These are phyloP conservation scores for Leccinum uliginosum DNA, from an alignment of 768 basidiomycete genomes.

Conservation along the genomic window DNA sequence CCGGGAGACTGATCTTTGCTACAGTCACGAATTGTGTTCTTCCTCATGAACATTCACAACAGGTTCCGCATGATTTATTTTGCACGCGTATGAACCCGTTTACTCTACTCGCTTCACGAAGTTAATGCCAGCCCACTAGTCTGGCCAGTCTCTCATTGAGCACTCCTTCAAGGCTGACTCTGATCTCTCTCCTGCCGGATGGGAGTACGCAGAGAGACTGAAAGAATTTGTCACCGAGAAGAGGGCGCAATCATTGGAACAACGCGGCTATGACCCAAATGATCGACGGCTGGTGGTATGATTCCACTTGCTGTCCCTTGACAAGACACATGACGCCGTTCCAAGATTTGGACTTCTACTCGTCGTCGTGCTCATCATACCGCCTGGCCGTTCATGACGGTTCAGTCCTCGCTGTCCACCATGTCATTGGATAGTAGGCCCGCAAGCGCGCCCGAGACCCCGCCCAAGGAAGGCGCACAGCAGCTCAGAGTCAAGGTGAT, in stretches of 20 bases:
- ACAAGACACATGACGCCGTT: background rate
- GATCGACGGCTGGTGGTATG: slow-evolving; percentile 66
- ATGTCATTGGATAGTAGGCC: background rate
- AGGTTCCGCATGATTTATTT: slow-evolving; percentile 92
- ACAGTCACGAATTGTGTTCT: slow-evolving; percentile 94
- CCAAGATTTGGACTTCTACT: slow-evolving; percentile 95
- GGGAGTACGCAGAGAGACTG: slow-evolving; percentile 89
- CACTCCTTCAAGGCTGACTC: slow-evolving; percentile 99
- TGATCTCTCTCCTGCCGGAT: slow-evolving; percentile 90
- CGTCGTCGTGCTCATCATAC: slow-evolving; percentile 91
- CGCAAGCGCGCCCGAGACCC: background rate
- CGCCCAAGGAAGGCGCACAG: slow-evolving; percentile 11
- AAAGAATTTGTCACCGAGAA: slow-evolving; percentile 88
- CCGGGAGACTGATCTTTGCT: slow-evolving; percentile 4
- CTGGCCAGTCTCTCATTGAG: slow-evolving; percentile 97
- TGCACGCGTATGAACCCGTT: slow-evolving; percentile 62
- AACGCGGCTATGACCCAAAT: slow-evolving; percentile 58
- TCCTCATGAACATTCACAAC: slow-evolving; percentile 99
- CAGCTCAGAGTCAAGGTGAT: slow-evolving; percentile 70
- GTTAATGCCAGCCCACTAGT: slow-evolving; percentile 43
- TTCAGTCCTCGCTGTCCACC: slow-evolving; percentile 39
- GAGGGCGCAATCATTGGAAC: slow-evolving; percentile 69
- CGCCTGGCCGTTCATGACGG: slow-evolving; percentile 85
- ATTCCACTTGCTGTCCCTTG: slow-evolving; percentile 3
- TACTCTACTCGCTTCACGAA: background rate